A percentile compares a stretch with the other conserved stretches of the same genome.
Conservation (phyloP, 1,139 yeast species). For the Magnusiomyces magnusii region DNA sequence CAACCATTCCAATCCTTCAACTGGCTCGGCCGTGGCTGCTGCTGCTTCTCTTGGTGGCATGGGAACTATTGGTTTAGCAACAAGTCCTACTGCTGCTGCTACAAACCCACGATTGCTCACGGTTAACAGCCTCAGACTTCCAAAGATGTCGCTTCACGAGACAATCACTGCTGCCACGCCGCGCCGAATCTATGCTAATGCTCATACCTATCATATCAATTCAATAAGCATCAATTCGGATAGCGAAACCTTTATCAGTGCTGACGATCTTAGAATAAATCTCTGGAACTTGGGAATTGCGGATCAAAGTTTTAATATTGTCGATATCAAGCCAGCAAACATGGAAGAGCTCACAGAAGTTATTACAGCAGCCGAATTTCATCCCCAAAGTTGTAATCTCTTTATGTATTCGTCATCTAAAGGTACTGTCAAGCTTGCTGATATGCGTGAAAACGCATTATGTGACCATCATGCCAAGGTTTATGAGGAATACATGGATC, state of each 20-base stretch:
- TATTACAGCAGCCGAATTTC: constrained; percentile 94
- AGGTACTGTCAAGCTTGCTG: constrained; percentile 92
- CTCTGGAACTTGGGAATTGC: constrained; percentile 94
- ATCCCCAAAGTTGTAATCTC: constrained; percentile 84
- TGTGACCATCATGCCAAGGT: constrained; percentile 86
- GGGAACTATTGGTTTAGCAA: not conserved
- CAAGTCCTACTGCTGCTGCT: not conserved
- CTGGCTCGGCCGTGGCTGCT: not conserved
- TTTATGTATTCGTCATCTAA: constrained; percentile 97
- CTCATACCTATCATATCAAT: constrained; percentile 97
- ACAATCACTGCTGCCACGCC: constrained; percentile 95
- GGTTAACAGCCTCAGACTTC: constrained; percentile 52
- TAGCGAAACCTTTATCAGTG: constrained; percentile 88
- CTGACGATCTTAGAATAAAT: constrained; percentile 93
- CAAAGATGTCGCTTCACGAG: constrained; percentile 85
- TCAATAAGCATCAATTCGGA: constrained; percentile 92
- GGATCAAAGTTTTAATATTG: constrained; percentile 90
- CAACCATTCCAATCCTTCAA: constrained; percentile 20
- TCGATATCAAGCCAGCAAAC: constrained; percentile 94
- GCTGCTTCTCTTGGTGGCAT: constrained; percentile 6
- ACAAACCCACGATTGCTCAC: constrained; percentile 20
- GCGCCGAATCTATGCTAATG: constrained; percentile 83
- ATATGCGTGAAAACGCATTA: constrained; percentile 92
- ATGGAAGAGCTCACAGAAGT: constrained; percentile 99
- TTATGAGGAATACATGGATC: constrained; percentile 90